A percentile compares a stretch with the other conserved stretches of the same genome.
phyloP scores from a whole-genome alignment of 1,284 basidiomycete genomes.

The Ceratobasidium sp. region DNA sequence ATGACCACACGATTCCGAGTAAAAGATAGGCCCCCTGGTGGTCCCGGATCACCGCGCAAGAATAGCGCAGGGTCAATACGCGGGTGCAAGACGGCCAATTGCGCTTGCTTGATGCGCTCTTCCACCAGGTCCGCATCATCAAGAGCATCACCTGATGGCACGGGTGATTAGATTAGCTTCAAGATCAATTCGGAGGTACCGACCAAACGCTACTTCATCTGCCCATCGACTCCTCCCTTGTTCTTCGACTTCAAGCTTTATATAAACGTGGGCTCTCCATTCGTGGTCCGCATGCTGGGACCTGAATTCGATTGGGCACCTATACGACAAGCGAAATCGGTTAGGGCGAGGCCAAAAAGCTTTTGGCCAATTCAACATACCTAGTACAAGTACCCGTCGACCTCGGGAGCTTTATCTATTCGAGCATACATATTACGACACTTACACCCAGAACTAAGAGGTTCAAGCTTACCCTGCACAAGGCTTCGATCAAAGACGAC shows the following conservation, averaged over 20 bases:
- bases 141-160: not conserved
- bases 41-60: constrained; percentile 49
- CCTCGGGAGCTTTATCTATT: constrained; percentile 55
- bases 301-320: constrained; percentile 60
- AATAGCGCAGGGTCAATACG: constrained; percentile 48
- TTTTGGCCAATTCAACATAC: constrained; percentile 1
- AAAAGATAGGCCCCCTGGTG: constrained; percentile 52
- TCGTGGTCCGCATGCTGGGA: constrained; percentile 50
- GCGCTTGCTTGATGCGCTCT: constrained; percentile 58
- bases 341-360: too few species aligned
- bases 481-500: constrained; percentile 59
- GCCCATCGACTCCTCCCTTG: constrained; percentile 48
- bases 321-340: too few species aligned
- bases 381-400: constrained; percentile 59
- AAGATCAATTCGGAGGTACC: constrained; percentile 56
- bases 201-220: constrained; percentile 50
- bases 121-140: not conserved
- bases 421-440: not conserved
- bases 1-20: constrained; percentile 61
- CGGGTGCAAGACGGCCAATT: constrained; percentile 60
- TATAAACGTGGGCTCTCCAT: constrained; percentile 58
- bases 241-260: constrained; percentile 56
- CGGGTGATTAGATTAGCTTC: constrained; percentile 54
- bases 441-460: not conserved
- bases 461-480: constrained; percentile 55